phyloP scores from a whole-genome alignment of 805 yeast species.

The Monosporozyma aerobia region DNA sequence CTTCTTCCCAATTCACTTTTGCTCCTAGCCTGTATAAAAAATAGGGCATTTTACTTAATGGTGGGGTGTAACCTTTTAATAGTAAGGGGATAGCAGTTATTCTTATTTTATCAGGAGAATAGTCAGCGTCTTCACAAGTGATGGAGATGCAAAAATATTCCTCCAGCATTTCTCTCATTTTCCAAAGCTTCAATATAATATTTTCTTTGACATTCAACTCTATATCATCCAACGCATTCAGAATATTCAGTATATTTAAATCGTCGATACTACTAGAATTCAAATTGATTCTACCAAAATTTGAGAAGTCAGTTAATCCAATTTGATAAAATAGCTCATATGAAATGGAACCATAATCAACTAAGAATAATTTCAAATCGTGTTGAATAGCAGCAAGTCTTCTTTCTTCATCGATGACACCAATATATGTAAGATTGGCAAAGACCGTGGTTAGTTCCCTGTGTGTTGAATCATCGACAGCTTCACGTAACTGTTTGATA shows the following conservation, averaged over 20 bases:
- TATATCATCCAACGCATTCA: slow-evolving; percentile 14
- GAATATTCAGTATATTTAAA: slow-evolving; percentile 12
- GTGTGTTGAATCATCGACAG: slow-evolving; percentile 39
- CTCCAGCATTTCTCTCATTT: slow-evolving; percentile 65
- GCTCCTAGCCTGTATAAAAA: slow-evolving; percentile 56
- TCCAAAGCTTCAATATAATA: slow-evolving; percentile 25
- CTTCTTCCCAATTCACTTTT: slow-evolving; percentile 56
- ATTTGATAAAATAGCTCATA: slow-evolving; percentile 73
- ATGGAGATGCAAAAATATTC: slow-evolving; percentile 67
- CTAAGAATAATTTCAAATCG: slow-evolving; percentile 64
- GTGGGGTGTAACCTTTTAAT: slow-evolving; percentile 53
- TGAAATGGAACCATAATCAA: slow-evolving; percentile 69
- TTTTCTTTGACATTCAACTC: slow-evolving; percentile 17
- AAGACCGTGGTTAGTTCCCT: slow-evolving; percentile 56
- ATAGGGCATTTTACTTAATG: slow-evolving; percentile 51
- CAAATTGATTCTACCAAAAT: slow-evolving; percentile 57
- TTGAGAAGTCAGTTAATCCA: slow-evolving; percentile 67
- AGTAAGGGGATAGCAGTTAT: slow-evolving; percentile 59
- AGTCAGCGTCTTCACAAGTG: slow-evolving; percentile 21
- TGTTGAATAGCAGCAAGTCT: slow-evolving; percentile 78
- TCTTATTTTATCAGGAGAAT: slow-evolving; percentile 22
- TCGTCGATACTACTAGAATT: slow-evolving; percentile 9
- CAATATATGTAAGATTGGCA: slow-evolving; percentile 64
- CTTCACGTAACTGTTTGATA: slow-evolving; percentile 44
- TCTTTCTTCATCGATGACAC: slow-evolving; percentile 63